Evolutionary conservation across 2,329 filamentous ascomycete genomes (phyloP).

Genomic region (Talaromyces sp.): DNA sequence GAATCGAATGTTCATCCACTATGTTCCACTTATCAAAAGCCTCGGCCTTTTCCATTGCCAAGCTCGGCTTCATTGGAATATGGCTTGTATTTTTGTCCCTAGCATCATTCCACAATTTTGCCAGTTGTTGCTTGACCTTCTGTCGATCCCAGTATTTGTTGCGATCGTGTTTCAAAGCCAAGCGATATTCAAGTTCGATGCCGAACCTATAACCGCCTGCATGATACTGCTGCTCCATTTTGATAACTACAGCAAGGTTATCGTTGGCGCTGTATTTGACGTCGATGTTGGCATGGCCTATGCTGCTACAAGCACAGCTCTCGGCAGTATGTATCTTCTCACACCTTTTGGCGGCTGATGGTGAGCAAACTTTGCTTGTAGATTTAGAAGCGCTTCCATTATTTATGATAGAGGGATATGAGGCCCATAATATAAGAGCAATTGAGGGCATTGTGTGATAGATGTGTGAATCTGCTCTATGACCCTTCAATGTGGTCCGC

Average conservation of each 20-base stretch:
- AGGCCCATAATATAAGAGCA: not conserved
- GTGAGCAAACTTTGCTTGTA: not conserved
- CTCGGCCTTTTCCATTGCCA: not conserved
- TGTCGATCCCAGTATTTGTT: not conserved
- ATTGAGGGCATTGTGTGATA: not conserved
- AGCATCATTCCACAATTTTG: not conserved
- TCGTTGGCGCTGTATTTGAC: not conserved
- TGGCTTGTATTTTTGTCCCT: too few relatives aligned
- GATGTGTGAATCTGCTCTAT: not conserved
- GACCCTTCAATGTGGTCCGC: not conserved
- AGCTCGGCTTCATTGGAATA: not conserved
- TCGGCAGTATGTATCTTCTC: not conserved
- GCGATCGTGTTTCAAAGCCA: not conserved
- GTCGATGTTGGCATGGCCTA: not conserved
- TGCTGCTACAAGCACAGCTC: not conserved
- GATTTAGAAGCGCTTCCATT: not conserved
- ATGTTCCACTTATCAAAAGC: not conserved
- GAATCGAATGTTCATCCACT: not conserved
- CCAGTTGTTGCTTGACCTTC: not conserved
- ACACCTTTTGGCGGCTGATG: not conserved
- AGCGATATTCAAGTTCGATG: not conserved
- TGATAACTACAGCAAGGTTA: not conserved
- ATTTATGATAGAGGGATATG: not conserved
- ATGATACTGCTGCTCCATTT: not conserved
- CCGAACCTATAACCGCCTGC: not conserved